Base-by-base conservation (phyloP, 495 filamentous ascomycete genomes). In the Lasiosphaeris hirsuta region DNA sequence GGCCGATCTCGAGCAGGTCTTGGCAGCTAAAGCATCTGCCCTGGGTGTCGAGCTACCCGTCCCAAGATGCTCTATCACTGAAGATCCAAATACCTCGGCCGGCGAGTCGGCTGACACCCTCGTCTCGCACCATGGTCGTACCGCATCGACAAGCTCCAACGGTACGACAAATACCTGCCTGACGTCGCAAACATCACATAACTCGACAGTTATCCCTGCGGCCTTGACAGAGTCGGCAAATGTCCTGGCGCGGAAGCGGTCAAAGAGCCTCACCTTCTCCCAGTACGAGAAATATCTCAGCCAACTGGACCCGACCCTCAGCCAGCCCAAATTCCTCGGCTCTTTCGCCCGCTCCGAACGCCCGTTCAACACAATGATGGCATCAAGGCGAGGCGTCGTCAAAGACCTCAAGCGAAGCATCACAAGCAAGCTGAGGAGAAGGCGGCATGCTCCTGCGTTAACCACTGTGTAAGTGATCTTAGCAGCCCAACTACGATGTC, bases 281-380 rank as follows among this genome's bases (percentile, higher is more conserved):
- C 75, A 73, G n/a, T 83, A 83, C 54, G 80, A 82, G 11, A 78
- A 70, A 57, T 81, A 76, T 41, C 59, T 82, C 50, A 68, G 69
- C 33, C 71, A 78, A 44, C 51, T 76, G 4, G 68, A 74, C 54
- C 71, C 66, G 10, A 68, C 52, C n/a, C 57, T 73, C 45, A 70
- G 68, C 54, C 75, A 72, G 55, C 66, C 64, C 44, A 72, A 63
- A 60, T 72, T 72, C 35, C 48, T 63, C 14, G 59, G 61, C 53
- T 51, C 45, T 38, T 19, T 58, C 58, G 6, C 57, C 48, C 41
- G 59, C 47, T 35, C 57, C 43, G 61, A 56, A 57, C 58, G 63
- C 60, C 61, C 54, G 64, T 56, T 60, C 7, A 59, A 65, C 34
- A 60, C 67, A 51, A 40, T 74, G 53, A 61, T 57, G 55, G 73